Conservation (phyloP, 805 yeast genomes). For the Candida sphagnicola region DNA sequence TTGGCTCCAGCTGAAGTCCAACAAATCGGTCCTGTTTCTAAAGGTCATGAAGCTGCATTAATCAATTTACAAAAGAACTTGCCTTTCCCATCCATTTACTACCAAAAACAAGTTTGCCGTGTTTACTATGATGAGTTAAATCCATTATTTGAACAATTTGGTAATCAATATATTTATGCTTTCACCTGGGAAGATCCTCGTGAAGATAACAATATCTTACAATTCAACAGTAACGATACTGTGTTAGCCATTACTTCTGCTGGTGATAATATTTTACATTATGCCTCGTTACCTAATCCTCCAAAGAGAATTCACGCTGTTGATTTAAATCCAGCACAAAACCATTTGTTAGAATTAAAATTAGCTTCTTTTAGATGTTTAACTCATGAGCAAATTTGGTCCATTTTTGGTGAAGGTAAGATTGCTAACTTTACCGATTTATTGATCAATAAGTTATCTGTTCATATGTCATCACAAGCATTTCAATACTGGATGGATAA, state of each 20-base stretch:
- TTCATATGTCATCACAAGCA: slow-evolving; percentile 74
- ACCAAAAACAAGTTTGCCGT: slow-evolving; percentile 74
- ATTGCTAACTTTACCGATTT: slow-evolving; percentile 42
- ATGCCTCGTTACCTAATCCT: slow-evolving; percentile 66
- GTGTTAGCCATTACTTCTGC: slow-evolving; percentile 84
- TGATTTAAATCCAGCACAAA: slow-evolving; percentile 79
- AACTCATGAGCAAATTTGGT: slow-evolving; percentile 61
- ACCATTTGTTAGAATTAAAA: slow-evolving; percentile 74
- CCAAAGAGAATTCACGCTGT: slow-evolving; percentile 82
- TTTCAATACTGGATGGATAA: slow-evolving; percentile 75
- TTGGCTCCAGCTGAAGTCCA: slow-evolving; percentile 50
- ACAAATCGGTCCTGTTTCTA: slow-evolving; percentile 38
- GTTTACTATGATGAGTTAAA: slow-evolving; percentile 73
- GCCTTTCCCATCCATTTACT: slow-evolving; percentile 78
- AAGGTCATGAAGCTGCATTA: slow-evolving; percentile 77
- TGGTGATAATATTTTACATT: slow-evolving; percentile 75
- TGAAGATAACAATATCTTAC: slow-evolving; percentile 67
- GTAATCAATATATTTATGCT: slow-evolving; percentile 77
- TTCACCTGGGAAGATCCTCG: slow-evolving; percentile 91
- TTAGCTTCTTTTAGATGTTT: slow-evolving; percentile 64
- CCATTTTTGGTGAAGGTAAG: slow-evolving; percentile 72
- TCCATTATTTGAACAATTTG: slow-evolving; percentile 66
- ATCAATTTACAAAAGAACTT: slow-evolving; percentile 56
- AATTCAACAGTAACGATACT: slow-evolving; percentile 59
- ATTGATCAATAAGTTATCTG: slow-evolving; percentile 53